Evolutionary conservation across 345 rosid genomes (phyloP), one percentile per base, ranked within the genome.

Genomic region (Syzygium aromaticum): DNA sequence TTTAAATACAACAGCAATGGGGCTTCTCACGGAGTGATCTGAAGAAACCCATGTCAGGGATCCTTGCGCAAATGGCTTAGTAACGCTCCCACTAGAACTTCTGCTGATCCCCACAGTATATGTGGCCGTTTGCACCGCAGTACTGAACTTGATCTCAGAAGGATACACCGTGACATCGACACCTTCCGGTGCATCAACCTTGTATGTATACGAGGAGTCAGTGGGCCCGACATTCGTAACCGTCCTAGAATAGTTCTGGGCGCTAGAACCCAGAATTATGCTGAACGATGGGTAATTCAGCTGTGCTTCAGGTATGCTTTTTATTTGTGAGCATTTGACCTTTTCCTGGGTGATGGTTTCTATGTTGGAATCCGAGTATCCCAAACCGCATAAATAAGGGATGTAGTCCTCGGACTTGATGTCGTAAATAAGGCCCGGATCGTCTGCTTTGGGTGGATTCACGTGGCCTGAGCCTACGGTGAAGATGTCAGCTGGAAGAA

Each of bases 241-340:
- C 8, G 88, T 90, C 82, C 91, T 88, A 3, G 90, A 51, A 84
- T 84, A 90, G 22, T 49, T 52, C 51, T 57, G 61, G 51, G 85
- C 33, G 5, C 57, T 52, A 23, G 64, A 43, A 46, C 88, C 80
- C 61, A 90, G 84, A 43, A 64, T 28, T 56, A 88, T 57, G 13
- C 90, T 78, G 84, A 90, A 90, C 25, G 91, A 86, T 9, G 91
- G 91, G 51, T 90, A 90, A 64, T 90, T 90, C 40, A 90, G 87
- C 61, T 90, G 87, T n/a, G 89, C 86, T 11, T 86, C 40, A 40
- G 89, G 85, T 43, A 86, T 90, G 87, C 86, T 85, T 43, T 51
- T 49, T 7, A 85, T 54, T 27, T 30, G n/a, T 7, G 61, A 46
- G 77, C 91, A 90, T 21, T 54, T 30, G 30, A 82, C 88, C 46